Evolutionary conservation across 1,284 basidiomycete genomes (phyloP).

Genomic region (Puccinia polysora): DNA sequence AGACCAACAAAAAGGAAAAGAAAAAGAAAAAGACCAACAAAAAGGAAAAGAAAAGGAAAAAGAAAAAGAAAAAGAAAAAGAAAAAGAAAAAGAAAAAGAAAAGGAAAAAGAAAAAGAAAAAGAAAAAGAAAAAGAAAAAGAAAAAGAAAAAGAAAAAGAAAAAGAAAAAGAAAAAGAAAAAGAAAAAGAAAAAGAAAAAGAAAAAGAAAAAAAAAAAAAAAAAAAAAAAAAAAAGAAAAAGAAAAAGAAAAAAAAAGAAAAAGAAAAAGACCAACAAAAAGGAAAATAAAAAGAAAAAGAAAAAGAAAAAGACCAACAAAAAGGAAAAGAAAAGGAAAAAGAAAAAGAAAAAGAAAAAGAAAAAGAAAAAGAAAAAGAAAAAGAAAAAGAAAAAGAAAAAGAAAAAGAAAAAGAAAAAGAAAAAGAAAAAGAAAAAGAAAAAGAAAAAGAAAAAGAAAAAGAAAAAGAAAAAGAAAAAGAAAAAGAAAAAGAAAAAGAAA

Average conservation of each 20-base stretch:
- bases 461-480: too few relatives aligned
- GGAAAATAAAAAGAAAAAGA: not conserved
- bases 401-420: too few relatives aligned
- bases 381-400: too few relatives aligned
- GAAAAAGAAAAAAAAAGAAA: not conserved
- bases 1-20: too few relatives aligned
- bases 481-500: too few relatives aligned
- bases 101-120: not conserved
- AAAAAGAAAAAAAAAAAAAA: not conserved
- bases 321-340: not conserved
- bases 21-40: too few relatives aligned
- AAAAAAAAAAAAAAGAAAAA: not conserved
- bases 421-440: too few relatives aligned
- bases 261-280: not conserved
- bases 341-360: not conserved
- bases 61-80: too few relatives aligned
- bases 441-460: too few relatives aligned
- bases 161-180: not conserved
- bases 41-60: too few relatives aligned
- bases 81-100: not conserved
- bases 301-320: not conserved
- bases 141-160: not conserved
- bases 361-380: too few relatives aligned
- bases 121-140: not conserved
- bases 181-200: not conserved